Evolutionary conservation across 352 stramenopile species (phyloP).

Genomic region (Phytopythium montanum): DNA sequence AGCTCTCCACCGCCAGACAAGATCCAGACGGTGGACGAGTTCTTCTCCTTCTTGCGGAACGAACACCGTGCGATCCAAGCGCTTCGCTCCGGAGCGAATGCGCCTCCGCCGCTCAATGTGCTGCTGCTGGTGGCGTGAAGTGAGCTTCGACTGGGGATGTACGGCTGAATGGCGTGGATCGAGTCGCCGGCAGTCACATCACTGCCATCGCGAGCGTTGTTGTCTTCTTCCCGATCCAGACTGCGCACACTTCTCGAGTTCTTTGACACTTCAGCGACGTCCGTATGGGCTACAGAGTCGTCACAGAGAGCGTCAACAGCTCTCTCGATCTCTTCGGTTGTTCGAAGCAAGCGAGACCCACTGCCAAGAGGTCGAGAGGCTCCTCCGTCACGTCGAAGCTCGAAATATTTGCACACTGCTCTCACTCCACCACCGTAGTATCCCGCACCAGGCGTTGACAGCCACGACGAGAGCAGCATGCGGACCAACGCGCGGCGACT

Average conservation of each 20-base stretch:
- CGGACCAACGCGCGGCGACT: not conserved
- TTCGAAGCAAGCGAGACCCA: slow-evolving; percentile 11
- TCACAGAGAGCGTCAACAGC: slow-evolving; percentile 14
- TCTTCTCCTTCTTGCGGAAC: slow-evolving; percentile 50
- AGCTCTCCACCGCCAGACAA: slow-evolving; percentile 28
- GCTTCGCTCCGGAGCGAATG: slow-evolving; percentile 12
- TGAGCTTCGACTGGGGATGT: slow-evolving; percentile 25
- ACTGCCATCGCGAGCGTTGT: not conserved
- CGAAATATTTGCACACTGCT: slow-evolving; percentile 10
- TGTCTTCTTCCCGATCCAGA: not conserved
- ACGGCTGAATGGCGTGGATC: slow-evolving; percentile 39
- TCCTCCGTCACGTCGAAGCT: not conserved
- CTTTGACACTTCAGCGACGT: not conserved
- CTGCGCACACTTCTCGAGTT: not conserved
- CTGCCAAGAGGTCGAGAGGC: not conserved
- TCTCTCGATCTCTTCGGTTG: slow-evolving; percentile 9
- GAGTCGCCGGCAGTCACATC: not conserved
- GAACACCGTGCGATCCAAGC: slow-evolving; percentile 54
- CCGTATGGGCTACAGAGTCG: not conserved
- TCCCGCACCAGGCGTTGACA: not conserved
- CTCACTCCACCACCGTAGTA: slow-evolving; percentile 7
- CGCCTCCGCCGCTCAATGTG: not conserved
- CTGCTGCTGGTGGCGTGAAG: not conserved
- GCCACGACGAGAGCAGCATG: slow-evolving; percentile 3
- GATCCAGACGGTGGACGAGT: slow-evolving; percentile 48